Evolutionary conservation across 2,329 filamentous ascomycete genomes (phyloP).

Genomic region (Penicillium nordicum): DNA sequence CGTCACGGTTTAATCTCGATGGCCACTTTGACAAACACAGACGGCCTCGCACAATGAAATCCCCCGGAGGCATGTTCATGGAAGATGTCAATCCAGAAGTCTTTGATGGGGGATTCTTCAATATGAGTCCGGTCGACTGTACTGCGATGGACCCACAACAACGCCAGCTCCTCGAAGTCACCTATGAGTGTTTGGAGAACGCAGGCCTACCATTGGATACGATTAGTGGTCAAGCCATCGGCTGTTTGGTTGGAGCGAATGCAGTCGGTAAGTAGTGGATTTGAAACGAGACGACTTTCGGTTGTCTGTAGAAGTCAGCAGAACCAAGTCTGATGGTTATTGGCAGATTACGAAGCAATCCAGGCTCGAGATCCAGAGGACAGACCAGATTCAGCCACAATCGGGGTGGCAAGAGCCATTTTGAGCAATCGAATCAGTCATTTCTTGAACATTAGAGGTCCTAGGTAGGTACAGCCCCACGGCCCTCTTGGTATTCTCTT

Average conservation of each 20-base stretch:
- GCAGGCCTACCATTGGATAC: slow-evolving; percentile 9
- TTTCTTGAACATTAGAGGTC: slow-evolving; percentile 28
- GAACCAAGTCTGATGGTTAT: background rate
- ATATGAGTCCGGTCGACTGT: slow-evolving; percentile 22
- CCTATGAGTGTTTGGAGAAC: slow-evolving; percentile 25
- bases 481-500: too few species aligned
- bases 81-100: slow-evolving; percentile 14
- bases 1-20: background rate
- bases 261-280: background rate
- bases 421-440: slow-evolving; percentile 30
- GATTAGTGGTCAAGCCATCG: background rate
- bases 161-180: slow-evolving; percentile 19
- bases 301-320: background rate
- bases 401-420: slow-evolving; percentile 21
- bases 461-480: background rate
- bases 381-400: slow-evolving; percentile 3
- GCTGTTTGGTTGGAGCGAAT: slow-evolving; percentile 1
- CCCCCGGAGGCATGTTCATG: slow-evolving; percentile 20
- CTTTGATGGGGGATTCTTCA: slow-evolving; percentile 33
- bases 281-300: too few species aligned
- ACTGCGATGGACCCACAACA: slow-evolving; percentile 20
- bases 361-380: slow-evolving; percentile 5
- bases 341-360: slow-evolving; percentile 7
- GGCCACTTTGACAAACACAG: slow-evolving; percentile 5
- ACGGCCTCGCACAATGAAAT: background rate